Conservation (phyloP, 768 basidiomycete species). For the Agaricus sinodeliciosus region DNA sequence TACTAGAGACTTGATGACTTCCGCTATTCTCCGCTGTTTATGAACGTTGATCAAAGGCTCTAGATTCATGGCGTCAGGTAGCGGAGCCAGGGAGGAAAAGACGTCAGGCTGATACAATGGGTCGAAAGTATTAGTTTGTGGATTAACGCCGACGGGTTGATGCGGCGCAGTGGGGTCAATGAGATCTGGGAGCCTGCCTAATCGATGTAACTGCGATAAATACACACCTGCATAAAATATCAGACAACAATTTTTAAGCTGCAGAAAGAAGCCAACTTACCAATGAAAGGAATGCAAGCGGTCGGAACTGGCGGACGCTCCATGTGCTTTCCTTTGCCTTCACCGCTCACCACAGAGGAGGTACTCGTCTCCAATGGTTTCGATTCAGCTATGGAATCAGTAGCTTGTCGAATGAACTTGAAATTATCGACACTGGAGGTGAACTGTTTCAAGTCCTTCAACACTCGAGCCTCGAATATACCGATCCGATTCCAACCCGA, state of each 20-base stretch:
- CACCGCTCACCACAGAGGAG: slow-evolving; percentile 43
- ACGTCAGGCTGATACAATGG: slow-evolving; percentile 73
- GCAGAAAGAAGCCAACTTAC: slow-evolving; percentile 30
- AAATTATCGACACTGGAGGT: slow-evolving; percentile 63
- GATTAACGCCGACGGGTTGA: slow-evolving; percentile 59
- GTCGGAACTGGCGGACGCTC: slow-evolving; percentile 34
- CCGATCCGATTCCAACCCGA: slow-evolving; percentile 58
- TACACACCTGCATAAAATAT: slow-evolving; percentile 53
- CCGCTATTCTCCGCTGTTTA: slow-evolving; percentile 78
- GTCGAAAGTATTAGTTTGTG: slow-evolving; percentile 55
- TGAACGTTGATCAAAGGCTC: slow-evolving; percentile 87
- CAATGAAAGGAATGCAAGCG: slow-evolving; percentile 79
- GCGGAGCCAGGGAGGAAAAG: slow-evolving; percentile 62
- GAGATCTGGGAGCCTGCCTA: slow-evolving; percentile 66
- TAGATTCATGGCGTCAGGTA: slow-evolving; percentile 72
- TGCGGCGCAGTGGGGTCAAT: slow-evolving; percentile 80
- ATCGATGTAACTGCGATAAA: slow-evolving; percentile 60
- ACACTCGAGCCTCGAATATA: slow-evolving; percentile 65
- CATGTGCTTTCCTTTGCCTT: slow-evolving; percentile 31
- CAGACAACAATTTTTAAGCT: background rate
- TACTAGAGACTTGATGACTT: slow-evolving; percentile 74
- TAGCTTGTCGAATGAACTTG: slow-evolving; percentile 61
- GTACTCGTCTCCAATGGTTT: slow-evolving; percentile 52
- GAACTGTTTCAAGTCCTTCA: slow-evolving; percentile 65
- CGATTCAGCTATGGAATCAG: slow-evolving; percentile 58